Conservation (phyloP, 768 basidiomycete genomes). For the Sporobolomyces phaffii region DNA sequence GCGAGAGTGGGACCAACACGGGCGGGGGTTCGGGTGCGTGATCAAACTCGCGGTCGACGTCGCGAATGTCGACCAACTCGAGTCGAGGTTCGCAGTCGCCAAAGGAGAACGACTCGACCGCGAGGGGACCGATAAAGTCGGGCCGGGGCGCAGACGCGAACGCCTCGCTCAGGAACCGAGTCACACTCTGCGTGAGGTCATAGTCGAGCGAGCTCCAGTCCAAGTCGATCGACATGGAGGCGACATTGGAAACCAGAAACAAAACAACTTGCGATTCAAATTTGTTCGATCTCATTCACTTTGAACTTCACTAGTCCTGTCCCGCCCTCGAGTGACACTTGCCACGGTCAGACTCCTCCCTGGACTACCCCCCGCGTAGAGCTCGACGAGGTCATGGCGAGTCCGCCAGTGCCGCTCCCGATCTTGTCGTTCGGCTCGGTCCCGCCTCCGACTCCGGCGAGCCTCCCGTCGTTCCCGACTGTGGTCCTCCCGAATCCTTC, state of each 20-base stretch:
- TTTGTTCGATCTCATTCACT: not conserved
- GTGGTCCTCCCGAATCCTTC: not conserved
- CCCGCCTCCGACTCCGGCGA: not conserved
- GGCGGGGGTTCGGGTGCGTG: slow-evolving; percentile 40
- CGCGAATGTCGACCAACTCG: slow-evolving; percentile 82
- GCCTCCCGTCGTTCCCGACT: not conserved
- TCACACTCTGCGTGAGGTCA: slow-evolving; percentile 62
- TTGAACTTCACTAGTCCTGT: too few species aligned
- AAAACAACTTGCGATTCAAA: too few species aligned
- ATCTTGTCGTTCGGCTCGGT: slow-evolving; percentile 22
- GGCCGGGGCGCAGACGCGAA: slow-evolving; percentile 68
- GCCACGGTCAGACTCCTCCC: too few species aligned
- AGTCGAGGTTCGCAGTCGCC: slow-evolving; percentile 75
- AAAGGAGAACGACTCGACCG: slow-evolving; percentile 79
- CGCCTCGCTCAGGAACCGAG: slow-evolving; percentile 71
- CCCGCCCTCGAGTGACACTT: too few species aligned
- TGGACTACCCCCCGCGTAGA: not conserved
- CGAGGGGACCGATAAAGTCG: slow-evolving; percentile 88
- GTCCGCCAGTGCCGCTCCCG: not conserved
- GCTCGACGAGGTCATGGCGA: not conserved
- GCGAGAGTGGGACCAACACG: not conserved
- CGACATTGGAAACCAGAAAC: too few species aligned
- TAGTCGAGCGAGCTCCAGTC: slow-evolving; percentile 81
- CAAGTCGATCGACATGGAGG: slow-evolving; percentile 94
- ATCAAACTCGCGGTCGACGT: slow-evolving; percentile 63